A percentile compares a stretch with the other conserved stretches of the same genome.
phyloP scores from a whole-genome alignment of 2,329 filamentous ascomycete genomes.

The Fusarium sp. region DNA sequence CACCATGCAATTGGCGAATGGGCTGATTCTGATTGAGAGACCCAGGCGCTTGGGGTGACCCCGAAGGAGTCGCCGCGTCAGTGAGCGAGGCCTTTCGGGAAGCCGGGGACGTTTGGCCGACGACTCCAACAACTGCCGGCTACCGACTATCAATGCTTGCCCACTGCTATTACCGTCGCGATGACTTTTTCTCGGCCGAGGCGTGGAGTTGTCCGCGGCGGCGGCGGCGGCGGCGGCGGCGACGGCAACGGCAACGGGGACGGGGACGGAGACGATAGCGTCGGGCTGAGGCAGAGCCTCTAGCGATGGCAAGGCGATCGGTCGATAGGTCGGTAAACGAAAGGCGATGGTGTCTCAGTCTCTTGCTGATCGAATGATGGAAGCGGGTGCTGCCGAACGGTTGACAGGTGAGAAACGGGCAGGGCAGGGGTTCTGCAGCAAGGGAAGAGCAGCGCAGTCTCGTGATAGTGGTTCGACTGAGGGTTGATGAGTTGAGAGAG shows the following conservation, averaged over 20 bases:
- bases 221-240: slow-evolving; percentile 20
- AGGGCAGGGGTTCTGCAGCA: slow-evolving; percentile 38
- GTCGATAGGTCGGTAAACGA: slow-evolving; percentile 14
- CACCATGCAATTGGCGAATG: slow-evolving; percentile 47
- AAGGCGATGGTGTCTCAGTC: slow-evolving; percentile 27
- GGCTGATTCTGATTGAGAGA: slow-evolving; percentile 37
- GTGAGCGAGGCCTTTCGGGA: slow-evolving; percentile 39
- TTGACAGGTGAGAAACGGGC: slow-evolving; percentile 29
- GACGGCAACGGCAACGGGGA: slow-evolving; percentile 22
- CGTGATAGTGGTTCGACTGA: slow-evolving; percentile 45
- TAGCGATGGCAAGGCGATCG: slow-evolving; percentile 15
- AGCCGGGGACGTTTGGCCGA: slow-evolving; percentile 35
- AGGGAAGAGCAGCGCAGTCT: slow-evolving; percentile 35
- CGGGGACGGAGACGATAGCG: slow-evolving; percentile 4
- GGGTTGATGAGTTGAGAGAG: slow-evolving; percentile 38
- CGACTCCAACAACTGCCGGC: neutral
- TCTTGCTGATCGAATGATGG: slow-evolving; percentile 43
- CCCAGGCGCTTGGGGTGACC: slow-evolving; percentile 38
- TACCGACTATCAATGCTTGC: slow-evolving; percentile 13
- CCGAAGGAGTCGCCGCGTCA: slow-evolving; percentile 39
- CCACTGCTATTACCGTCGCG: slow-evolving; percentile 8
- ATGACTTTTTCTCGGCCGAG: slow-evolving; percentile 17
- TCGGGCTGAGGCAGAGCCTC: slow-evolving; percentile 8
- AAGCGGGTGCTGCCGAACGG: slow-evolving; percentile 44
- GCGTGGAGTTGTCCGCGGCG: slow-evolving; percentile 28